Evolutionary conservation across 371 early-diverging fungal genomes (phyloP).

Genomic region (Mucor lusitanicus): DNA sequence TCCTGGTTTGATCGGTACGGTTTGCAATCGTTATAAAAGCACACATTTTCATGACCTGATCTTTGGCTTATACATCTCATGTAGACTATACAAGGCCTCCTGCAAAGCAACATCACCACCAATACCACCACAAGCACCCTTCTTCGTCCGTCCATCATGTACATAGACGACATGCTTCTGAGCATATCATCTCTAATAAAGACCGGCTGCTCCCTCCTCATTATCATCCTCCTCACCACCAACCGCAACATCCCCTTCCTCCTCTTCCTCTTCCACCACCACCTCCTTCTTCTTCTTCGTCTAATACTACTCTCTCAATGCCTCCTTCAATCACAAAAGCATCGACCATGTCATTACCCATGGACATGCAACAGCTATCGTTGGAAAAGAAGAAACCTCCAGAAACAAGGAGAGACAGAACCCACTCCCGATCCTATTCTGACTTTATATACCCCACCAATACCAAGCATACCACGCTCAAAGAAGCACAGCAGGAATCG

Average conservation of each 20-base stretch:
- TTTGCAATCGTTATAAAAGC: background rate
- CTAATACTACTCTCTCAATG: too few species aligned
- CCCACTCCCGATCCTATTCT: slow-evolving; percentile 49
- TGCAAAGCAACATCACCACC: background rate
- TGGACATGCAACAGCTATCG: slow-evolving; percentile 16
- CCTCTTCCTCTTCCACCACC: background rate
- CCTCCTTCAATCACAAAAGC: background rate
- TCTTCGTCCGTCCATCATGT: background rate
- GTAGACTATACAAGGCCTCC: background rate
- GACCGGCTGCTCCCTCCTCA: background rate
- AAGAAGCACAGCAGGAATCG: background rate
- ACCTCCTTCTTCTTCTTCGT: background rate
- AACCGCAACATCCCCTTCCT: background rate
- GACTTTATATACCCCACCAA: slow-evolving; percentile 39
- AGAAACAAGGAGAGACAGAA: slow-evolving; percentile 14
- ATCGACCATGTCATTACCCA: background rate
- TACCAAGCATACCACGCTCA: slow-evolving; percentile 6
- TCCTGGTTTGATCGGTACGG: slow-evolving; percentile 21
- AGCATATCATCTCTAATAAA: slow-evolving; percentile 8
- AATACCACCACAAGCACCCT: background rate
- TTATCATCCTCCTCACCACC: background rate
- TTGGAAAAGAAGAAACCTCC: background rate
- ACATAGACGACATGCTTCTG: slow-evolving; percentile 19
- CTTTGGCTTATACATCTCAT: background rate
- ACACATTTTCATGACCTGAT: background rate